Evolutionary conservation across 495 filamentous ascomycete species (phyloP).

Genomic region (Aspergillus steynii): DNA sequence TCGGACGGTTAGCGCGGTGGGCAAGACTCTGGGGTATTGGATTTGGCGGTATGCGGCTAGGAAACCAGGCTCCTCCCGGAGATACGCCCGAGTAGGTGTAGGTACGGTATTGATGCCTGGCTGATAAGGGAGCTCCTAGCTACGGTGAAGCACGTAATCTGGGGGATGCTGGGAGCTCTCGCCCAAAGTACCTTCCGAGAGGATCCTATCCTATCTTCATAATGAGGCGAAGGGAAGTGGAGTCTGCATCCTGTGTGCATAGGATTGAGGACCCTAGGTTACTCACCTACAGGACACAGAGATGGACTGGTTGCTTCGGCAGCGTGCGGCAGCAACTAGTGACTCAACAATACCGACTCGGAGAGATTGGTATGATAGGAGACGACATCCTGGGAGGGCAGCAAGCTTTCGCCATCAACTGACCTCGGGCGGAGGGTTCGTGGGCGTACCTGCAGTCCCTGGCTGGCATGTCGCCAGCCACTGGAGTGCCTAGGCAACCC

Average conservation of each 20-base stretch:
- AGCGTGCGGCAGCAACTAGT: background rate
- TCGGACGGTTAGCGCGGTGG: slow-evolving; percentile 20
- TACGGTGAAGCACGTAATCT: too few relatives aligned
- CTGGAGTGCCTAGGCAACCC: slow-evolving; percentile 24
- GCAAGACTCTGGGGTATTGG: slow-evolving; percentile 20
- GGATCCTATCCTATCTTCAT: background rate
- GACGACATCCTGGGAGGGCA: background rate
- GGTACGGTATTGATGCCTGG: too few relatives aligned
- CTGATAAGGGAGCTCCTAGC: too few relatives aligned
- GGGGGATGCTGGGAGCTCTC: too few relatives aligned
- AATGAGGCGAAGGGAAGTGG: slow-evolving; percentile 11
- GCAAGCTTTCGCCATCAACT: background rate
- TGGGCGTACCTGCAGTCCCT: background rate
- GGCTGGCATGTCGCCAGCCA: slow-evolving; percentile 6
- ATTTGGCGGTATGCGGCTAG: background rate
- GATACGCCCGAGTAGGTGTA: too few relatives aligned
- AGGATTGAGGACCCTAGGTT: background rate
- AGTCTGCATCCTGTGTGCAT: slow-evolving; percentile 10
- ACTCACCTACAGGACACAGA: too few relatives aligned
- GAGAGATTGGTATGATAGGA: background rate
- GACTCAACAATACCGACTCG: too few relatives aligned
- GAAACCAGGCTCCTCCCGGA: too few relatives aligned
- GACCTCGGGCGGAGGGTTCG: background rate
- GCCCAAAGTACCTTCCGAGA: background rate
- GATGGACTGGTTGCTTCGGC: too few relatives aligned